A percentile compares a stretch with the other conserved stretches of the same genome.
Evolutionary conservation across 2,329 filamentous ascomycete genomes (phyloP).

Genomic region (Geosmithia morbida): DNA sequence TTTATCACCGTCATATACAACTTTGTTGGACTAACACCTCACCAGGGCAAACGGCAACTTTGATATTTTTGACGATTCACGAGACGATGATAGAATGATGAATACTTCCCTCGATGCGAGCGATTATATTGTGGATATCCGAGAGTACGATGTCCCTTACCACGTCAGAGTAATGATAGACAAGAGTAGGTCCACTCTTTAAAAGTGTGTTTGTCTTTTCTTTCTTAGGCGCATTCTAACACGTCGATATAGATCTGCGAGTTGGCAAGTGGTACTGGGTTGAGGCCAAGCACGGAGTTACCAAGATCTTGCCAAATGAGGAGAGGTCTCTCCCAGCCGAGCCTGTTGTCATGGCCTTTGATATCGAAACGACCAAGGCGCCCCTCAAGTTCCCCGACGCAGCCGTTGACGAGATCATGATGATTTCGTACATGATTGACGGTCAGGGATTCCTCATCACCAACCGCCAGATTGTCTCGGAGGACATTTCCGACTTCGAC

Average conservation of each 20-base stretch:
- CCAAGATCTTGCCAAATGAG: conserved; percentile 72
- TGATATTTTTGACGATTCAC: conserved; percentile 85
- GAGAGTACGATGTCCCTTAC: conserved; percentile 98
- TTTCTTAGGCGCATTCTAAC: conserved; percentile 8
- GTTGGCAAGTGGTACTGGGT: conserved; percentile 97
- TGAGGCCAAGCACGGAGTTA: conserved; percentile 80
- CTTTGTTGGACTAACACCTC: not conserved
- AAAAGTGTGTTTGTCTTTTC: not conserved
- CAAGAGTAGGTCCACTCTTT: conserved; percentile 38
- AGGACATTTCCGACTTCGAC: conserved; percentile 95
- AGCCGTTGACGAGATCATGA: conserved; percentile 94
- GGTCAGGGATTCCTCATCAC: conserved; percentile 96
- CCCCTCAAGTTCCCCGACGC: conserved; percentile 95
- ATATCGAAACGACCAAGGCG: conserved; percentile 95
- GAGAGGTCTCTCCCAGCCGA: conserved; percentile 83
- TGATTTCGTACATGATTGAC: conserved; percentile 99
- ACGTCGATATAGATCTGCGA: conserved; percentile 55
- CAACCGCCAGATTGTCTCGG: conserved; percentile 92
- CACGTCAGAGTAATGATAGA: conserved; percentile 98
- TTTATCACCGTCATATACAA: not conserved
- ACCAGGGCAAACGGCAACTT: conserved; percentile 62
- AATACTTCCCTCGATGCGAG: conserved; percentile 75
- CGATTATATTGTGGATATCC: conserved; percentile 95
- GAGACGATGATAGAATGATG: conserved; percentile 66
- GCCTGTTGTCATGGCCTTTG: conserved; percentile 95